Conservation (phyloP, 2,329 filamentous ascomycete genomes). For the Falciphora oryzae region DNA sequence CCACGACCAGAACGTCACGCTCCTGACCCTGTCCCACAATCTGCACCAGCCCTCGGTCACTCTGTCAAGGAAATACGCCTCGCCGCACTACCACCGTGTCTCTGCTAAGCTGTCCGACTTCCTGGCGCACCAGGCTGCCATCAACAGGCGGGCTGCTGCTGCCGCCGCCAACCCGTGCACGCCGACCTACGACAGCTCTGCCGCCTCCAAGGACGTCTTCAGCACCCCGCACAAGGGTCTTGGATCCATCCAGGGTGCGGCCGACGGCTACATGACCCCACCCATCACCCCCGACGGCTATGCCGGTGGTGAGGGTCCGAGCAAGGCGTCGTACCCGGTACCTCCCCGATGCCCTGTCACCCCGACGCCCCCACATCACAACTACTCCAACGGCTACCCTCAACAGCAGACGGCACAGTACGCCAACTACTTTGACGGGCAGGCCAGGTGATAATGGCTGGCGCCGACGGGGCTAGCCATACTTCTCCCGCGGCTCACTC, state of each 20-base stretch:
- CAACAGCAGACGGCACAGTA: conserved; percentile 38
- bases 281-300: conserved; percentile 78
- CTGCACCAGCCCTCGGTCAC: conserved; percentile 53
- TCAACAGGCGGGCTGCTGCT: conserved; percentile 35
- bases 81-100: conserved; percentile 45
- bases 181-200: conserved; percentile 42
- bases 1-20: conserved; percentile 61
- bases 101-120: conserved; percentile 53
- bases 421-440: conserved; percentile 33
- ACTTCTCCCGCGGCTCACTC: too few species aligned
- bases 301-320: conserved; percentile 33
- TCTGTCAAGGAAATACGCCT: conserved; percentile 54
- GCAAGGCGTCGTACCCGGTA: conserved; percentile 40
- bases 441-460: conserved; percentile 1
- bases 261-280: conserved; percentile 75
- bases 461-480: too few species aligned
- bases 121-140: conserved; percentile 52
- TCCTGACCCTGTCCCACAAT: conserved; percentile 54
- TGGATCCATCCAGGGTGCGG: conserved; percentile 53
- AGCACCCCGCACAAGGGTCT: conserved; percentile 76
- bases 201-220: conserved; percentile 55
- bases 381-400: conserved; percentile 4
- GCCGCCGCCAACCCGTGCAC: conserved; percentile 43
- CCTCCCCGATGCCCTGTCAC: conserved; percentile 57
- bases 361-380: conserved; percentile 45